phyloP scores from a whole-genome alignment of 495 filamentous ascomycete species.

The Daldinia vernicosa region DNA sequence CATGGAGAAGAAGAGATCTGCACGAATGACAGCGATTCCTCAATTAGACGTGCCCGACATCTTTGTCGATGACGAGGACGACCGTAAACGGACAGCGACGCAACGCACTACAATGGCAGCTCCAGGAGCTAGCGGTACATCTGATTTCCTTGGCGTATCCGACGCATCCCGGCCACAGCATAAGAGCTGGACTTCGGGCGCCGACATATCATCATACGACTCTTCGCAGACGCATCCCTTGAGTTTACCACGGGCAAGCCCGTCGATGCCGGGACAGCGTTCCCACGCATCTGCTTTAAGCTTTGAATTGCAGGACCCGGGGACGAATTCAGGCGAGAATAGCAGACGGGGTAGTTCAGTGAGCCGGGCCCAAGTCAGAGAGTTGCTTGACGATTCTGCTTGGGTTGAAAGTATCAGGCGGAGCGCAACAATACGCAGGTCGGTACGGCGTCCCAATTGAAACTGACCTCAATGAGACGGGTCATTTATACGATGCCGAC shows the following conservation, averaged over 20 bases:
- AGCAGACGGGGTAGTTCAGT: conserved; percentile 72
- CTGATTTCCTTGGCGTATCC: conserved; percentile 49
- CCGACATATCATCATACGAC: conserved; percentile 56
- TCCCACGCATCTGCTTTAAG: conserved; percentile 52
- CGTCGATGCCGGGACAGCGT: conserved; percentile 44
- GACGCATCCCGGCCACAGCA: conserved; percentile 48
- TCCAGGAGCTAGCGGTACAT: conserved; percentile 23
- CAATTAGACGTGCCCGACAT: conserved; percentile 91
- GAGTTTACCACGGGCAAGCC: conserved; percentile 47
- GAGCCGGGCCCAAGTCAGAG: conserved; percentile 79
- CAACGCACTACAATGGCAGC: conserved; percentile 43
- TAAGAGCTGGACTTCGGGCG: conserved; percentile 52
- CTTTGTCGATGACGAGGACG: conserved; percentile 75
- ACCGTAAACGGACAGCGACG: conserved; percentile 34
- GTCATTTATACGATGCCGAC: conserved; percentile 13
- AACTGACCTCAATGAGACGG: conserved; percentile 34
- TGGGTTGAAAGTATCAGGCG: conserved; percentile 93
- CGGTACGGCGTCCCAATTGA: conserved; percentile 45
- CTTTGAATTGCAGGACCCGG: conserved; percentile 55
- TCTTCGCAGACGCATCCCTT: conserved; percentile 55
- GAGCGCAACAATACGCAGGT: conserved; percentile 80
- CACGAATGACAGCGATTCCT: conserved; percentile 78
- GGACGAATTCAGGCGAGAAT: conserved; percentile 48
- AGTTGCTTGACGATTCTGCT: conserved; percentile 82
- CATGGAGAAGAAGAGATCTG: conserved; percentile 71